phyloP scores from a whole-genome alignment of 2,329 filamentous ascomycete genomes.

The Fusarium hainanense region DNA sequence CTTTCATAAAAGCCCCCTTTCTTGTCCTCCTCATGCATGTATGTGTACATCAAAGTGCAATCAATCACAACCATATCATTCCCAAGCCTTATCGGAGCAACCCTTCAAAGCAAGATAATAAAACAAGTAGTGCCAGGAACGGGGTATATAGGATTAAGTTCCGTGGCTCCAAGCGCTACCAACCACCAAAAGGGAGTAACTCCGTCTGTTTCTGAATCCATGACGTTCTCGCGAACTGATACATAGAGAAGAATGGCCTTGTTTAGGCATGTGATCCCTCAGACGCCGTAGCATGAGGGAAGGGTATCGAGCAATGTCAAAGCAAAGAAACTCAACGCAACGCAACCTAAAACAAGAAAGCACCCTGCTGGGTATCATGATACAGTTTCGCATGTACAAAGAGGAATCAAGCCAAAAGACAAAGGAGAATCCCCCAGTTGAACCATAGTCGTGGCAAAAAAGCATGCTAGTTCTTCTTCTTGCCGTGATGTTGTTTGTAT shows the following conservation, averaged over 20 bases:
- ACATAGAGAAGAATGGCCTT: conserved; percentile 39
- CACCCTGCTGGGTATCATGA: conserved; percentile 39
- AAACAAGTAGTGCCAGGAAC: conserved; percentile 42
- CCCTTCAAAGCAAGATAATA: conserved; percentile 28
- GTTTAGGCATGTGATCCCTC: conserved; percentile 43
- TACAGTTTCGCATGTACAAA: conserved; percentile 40
- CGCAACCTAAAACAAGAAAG: conserved; percentile 37
- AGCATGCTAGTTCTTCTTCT: conserved; percentile 54
- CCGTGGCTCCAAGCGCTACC: conserved; percentile 43
- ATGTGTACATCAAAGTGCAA: conserved; percentile 25
- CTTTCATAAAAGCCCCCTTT: conserved; percentile 1
- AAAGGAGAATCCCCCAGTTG: conserved; percentile 37
- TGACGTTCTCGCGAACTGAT: conserved; percentile 31
- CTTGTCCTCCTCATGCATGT: conserved; percentile 29
- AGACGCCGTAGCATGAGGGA: conserved; percentile 39
- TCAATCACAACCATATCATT: conserved; percentile 26
- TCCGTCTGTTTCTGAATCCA: conserved; percentile 40
- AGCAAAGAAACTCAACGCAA: conserved; percentile 6
- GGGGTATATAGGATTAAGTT: conserved; percentile 47
- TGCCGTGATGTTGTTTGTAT: conserved; percentile 74
- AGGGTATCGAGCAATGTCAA: conserved; percentile 43
- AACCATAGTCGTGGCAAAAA: conserved; percentile 43
- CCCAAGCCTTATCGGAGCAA: conserved; percentile 21
- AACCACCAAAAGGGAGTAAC: conserved; percentile 34
- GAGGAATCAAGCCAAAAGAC: conserved; percentile 35